phyloP scores from a whole-genome alignment of 2,329 filamentous ascomycete species.

The Fusarium algeriense region DNA sequence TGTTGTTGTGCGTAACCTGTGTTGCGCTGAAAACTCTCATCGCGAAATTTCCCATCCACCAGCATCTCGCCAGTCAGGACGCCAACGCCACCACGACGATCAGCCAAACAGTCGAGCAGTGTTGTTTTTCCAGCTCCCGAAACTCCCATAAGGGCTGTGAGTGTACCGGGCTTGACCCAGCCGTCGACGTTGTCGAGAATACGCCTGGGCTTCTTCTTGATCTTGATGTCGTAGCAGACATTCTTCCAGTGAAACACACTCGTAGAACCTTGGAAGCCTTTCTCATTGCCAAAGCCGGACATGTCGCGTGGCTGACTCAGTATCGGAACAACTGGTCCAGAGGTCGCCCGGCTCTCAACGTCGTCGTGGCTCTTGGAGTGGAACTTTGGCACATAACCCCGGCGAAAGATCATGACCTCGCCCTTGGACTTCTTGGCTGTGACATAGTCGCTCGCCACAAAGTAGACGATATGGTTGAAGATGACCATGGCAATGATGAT shows the following conservation, averaged over 20 bases:
- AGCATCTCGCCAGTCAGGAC: conserved; percentile 77
- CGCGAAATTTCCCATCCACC: conserved; percentile 74
- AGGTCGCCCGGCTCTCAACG: conserved; percentile 63
- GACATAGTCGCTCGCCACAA: conserved; percentile 63
- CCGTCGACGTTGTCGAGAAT: conserved; percentile 79
- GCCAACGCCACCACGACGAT: conserved; percentile 83
- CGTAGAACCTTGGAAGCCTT: conserved; percentile 49
- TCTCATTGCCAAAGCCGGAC: conserved; percentile 51
- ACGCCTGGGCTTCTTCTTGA: conserved; percentile 72
- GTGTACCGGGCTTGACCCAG: conserved; percentile 80
- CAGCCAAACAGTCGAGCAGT: conserved; percentile 73
- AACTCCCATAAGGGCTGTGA: conserved; percentile 77
- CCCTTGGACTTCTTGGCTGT: conserved; percentile 68
- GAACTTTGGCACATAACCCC: conserved; percentile 55
- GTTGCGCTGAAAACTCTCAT: conserved; percentile 77
- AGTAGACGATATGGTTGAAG: conserved; percentile 61
- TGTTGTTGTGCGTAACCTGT: conserved; percentile 79
- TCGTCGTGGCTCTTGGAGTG: conserved; percentile 60
- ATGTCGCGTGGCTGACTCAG: conserved; percentile 35
- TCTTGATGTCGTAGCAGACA: conserved; percentile 80
- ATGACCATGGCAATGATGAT: conserved; percentile 66
- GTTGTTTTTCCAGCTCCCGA: conserved; percentile 71
- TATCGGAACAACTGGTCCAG: conserved; percentile 58
- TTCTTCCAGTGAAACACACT: conserved; percentile 76
- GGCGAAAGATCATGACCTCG: conserved; percentile 70